A percentile compares a stretch with the other conserved stretches of the same genome.
Evolutionary conservation across 2,329 filamentous ascomycete genomes (phyloP).

Genomic region (Colletotrichum lentis): DNA sequence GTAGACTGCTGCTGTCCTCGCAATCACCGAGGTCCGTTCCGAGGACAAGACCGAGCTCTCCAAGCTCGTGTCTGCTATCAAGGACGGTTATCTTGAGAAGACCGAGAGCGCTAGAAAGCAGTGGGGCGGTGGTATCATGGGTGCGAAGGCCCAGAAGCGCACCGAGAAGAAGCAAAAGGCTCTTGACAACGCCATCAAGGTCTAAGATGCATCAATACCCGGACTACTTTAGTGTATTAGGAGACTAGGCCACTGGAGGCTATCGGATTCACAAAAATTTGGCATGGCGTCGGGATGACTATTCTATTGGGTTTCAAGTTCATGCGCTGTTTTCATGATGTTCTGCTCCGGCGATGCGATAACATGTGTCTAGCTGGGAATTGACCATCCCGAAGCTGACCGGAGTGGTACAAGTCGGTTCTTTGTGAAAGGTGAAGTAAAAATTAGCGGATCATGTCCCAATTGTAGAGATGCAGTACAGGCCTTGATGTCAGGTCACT

Average conservation of each 20-base stretch:
- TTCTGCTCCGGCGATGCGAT: background rate
- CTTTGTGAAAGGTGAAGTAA: background rate
- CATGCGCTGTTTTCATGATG: slow-evolving; percentile 9
- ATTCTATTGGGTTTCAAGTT: slow-evolving; percentile 34
- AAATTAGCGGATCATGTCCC: too few species aligned
- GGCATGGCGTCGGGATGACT: slow-evolving; percentile 38
- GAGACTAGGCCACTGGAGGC: slow-evolving; percentile 37
- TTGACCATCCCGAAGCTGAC: background rate
- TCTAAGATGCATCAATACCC: slow-evolving; percentile 68
- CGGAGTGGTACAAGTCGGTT: too few species aligned
- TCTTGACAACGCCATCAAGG: slow-evolving; percentile 94
- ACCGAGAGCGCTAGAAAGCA: slow-evolving; percentile 89
- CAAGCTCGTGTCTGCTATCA: slow-evolving; percentile 95
- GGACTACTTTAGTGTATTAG: slow-evolving; percentile 38
- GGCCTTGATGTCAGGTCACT: too few species aligned
- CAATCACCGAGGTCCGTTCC: slow-evolving; percentile 92
- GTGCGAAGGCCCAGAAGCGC: slow-evolving; percentile 85
- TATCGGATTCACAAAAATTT: slow-evolving; percentile 37
- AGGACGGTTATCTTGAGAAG: slow-evolving; percentile 98
- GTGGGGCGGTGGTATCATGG: slow-evolving; percentile 99
- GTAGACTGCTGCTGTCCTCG: slow-evolving; percentile 93
- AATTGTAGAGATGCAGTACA: too few species aligned
- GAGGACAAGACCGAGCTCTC: slow-evolving; percentile 99
- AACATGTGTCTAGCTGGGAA: background rate
- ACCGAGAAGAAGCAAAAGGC: slow-evolving; percentile 92